Base-by-base conservation (phyloP, 495 filamentous ascomycete genomes). In the Aspergillus avenaceus region DNA sequence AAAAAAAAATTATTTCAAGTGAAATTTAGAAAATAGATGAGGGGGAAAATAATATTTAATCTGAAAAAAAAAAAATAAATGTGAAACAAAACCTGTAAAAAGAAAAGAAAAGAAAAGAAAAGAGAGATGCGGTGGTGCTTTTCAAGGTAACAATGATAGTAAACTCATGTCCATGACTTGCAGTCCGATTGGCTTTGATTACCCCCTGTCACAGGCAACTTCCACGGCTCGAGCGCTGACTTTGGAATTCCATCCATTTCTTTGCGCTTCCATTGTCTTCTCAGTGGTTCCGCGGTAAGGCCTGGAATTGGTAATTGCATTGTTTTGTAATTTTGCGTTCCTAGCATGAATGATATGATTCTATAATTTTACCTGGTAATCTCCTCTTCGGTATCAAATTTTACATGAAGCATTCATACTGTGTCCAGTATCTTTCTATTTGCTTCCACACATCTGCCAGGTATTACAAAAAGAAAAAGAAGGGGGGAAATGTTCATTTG, bases 181-280 rank as follows among this genome's bases (percentile, higher is more conserved):
- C 49, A 16, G 42, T 48, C 22, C 19, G 48, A 37, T 41, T 36
- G 46, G 41, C 16, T 9, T 38, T 38, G 16, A 23, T 14, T 24
- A 40, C 28, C 8, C 45, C 43, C 45, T 50, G 47, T 54, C 54
- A 53, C 16, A 46, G 29, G 27, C 48, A 25, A 47, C 48, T 52
- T 62, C 41, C 22, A 28, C 62, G 66, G 69, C 61, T 64, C 65
- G 63, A 66, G 63, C 65, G 62, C 32, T 45, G 47, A 44, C 58
- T 66, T 56, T 27, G 57, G 46, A 45, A 24, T 64, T 61, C 61
- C 18, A 61, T 59, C 18, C 16, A 47, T 53, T 73, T 73, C 70
- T 52, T 46, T 42, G 53, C 36, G 12, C 45, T 73, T 73, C 70
- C 65, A 71, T 56, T 49, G 27, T 22, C 29, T 69, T 69, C 67